These are phyloP conservation scores for Entophlyctis luteolus DNA, from an alignment of 192 early-diverging fungal species.

Conservation along the genomic window DNA sequence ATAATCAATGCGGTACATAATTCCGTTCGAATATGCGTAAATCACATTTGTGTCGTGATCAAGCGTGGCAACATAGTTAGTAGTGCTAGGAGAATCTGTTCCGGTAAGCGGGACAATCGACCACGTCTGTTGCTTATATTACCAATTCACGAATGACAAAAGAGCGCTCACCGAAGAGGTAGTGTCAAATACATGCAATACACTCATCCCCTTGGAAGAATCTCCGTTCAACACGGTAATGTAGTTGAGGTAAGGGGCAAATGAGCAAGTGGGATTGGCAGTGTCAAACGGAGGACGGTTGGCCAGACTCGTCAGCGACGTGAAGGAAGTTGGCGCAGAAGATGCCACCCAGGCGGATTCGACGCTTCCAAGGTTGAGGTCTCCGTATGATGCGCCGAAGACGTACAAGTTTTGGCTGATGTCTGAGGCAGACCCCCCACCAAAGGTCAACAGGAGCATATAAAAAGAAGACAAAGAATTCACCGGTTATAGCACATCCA, in stretches of 20 bases:
- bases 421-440: neutral
- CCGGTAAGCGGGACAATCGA: neutral
- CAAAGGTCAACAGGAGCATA: too few relatives aligned
- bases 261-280: slow-evolving; percentile 7
- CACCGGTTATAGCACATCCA: too few relatives aligned
- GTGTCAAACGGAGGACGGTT: slow-evolving; percentile 17
- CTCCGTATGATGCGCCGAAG: slow-evolving; percentile 13
- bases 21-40: slow-evolving; percentile 16
- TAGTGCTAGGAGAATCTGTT: neutral
- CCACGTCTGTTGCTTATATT: neutral
- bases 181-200: slow-evolving; percentile 16
- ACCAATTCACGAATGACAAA: too few relatives aligned
- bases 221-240: slow-evolving; percentile 14
- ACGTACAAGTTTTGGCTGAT: neutral
- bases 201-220: neutral
- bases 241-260: slow-evolving; percentile 8
- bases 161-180: too few relatives aligned
- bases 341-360: slow-evolving; percentile 1
- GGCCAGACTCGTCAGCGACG: neutral
- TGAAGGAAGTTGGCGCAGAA: neutral
- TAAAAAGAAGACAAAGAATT: too few relatives aligned
- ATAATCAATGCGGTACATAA: neutral
- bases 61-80: neutral
- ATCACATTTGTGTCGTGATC: slow-evolving; percentile 23
- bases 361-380: neutral